Evolutionary conservation across 257 asterid genomes (phyloP).

Genomic region (Cynanchum wilfordii): DNA sequence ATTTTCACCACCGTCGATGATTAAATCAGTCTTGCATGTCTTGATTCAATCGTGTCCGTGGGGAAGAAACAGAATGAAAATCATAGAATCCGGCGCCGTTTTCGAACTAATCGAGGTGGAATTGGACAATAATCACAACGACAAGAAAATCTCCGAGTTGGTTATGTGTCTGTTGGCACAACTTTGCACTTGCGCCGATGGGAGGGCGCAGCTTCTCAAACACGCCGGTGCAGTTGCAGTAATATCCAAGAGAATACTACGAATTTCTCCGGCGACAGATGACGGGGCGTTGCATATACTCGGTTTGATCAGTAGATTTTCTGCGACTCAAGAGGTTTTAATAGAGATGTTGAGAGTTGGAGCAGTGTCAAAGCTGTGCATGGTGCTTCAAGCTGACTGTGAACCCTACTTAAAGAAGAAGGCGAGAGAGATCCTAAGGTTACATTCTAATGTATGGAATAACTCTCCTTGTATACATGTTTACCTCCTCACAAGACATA

Average conservation of each 20-base stretch:
- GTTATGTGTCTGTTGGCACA: conserved; percentile 48
- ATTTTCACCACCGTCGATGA: conserved; percentile 28
- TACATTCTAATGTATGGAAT: conserved; percentile 66
- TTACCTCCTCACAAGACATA: conserved; percentile 56
- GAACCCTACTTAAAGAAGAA: conserved; percentile 55
- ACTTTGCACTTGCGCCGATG: conserved; percentile 72
- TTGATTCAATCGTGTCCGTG: conserved; percentile 35
- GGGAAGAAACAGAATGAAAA: conserved; percentile 47
- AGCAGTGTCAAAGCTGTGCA: conserved; percentile 79
- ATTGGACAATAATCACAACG: conserved; percentile 19
- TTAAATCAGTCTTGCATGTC: conserved; percentile 39
- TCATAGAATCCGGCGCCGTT: conserved; percentile 51
- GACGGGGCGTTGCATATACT: conserved; percentile 49
- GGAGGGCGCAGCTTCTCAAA: conserved; percentile 58
- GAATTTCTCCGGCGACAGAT: conserved; percentile 61
- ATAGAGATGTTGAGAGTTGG: conserved; percentile 80
- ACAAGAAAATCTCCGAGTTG: conserved; percentile 45
- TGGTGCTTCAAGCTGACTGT: conserved; percentile 81
- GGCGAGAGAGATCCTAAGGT: conserved; percentile 65
- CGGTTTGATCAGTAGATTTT: conserved; percentile 44
- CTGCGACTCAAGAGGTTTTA: conserved; percentile 59
- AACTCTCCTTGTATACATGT: conserved; percentile 82
- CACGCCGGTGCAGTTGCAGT: conserved; percentile 70
- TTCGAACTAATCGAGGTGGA: conserved; percentile 56
- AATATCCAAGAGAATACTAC: conserved; percentile 53